A percentile compares a stretch with the other conserved stretches of the same genome.
These are phyloP conservation scores for Phytophthora multivora DNA, from an alignment of 352 stramenopile genomes.

Conservation along the genomic window DNA sequence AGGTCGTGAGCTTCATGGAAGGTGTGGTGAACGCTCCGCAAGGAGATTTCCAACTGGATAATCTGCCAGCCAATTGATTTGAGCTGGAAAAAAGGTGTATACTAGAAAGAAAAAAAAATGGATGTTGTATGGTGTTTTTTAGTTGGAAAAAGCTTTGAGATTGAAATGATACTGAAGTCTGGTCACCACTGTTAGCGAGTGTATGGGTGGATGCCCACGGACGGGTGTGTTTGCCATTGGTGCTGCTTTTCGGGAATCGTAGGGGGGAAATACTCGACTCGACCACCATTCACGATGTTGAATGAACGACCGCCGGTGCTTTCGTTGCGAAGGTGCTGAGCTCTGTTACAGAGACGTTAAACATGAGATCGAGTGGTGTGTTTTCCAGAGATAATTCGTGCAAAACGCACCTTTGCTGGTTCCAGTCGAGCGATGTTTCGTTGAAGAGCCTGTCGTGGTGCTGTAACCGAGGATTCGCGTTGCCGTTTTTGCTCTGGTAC, in stretches of 20 bases:
- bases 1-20: constrained; percentile 86
- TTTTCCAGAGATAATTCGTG: neutral
- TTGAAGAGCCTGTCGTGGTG: constrained; percentile 77
- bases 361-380: neutral
- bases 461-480: constrained; percentile 47
- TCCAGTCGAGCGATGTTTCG: constrained; percentile 58
- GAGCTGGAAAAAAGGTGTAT: constrained; percentile 12
- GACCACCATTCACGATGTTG: constrained; percentile 70
- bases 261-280: constrained; percentile 56
- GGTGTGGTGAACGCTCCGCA: constrained; percentile 78
- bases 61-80: neutral
- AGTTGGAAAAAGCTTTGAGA: constrained; percentile 6
- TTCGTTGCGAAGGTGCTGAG: constrained; percentile 80
- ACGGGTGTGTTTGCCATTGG: constrained; percentile 65
- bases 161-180: constrained; percentile 21
- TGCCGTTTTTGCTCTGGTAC: constrained; percentile 60
- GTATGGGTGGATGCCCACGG: constrained; percentile 69
- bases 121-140: constrained; percentile 23
- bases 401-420: constrained; percentile 50
- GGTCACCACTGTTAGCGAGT: constrained; percentile 36
- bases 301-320: constrained; percentile 59
- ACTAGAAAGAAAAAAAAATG: constrained; percentile 13
- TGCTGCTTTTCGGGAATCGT: constrained; percentile 75
- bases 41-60: constrained; percentile 54
- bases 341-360: constrained; percentile 31